Base-by-base conservation (phyloP, 2,329 filamentous ascomycete species). In the Fusarium sulawesiense region DNA sequence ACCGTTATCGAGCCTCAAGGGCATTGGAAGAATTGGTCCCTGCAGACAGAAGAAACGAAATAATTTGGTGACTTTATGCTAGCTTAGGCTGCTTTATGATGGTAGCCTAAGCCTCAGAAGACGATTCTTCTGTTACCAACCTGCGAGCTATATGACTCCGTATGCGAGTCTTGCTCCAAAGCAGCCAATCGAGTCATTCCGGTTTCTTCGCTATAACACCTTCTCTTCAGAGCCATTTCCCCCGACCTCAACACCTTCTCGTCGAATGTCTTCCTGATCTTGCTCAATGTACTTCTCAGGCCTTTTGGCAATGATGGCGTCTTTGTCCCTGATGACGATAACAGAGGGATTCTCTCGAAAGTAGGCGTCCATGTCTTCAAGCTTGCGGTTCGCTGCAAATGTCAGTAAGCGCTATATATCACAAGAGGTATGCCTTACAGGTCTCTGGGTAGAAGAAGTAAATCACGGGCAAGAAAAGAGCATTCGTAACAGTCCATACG, bases 401-500 rank as follows among this genome's bases (percentile, higher is more conserved):
- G 25, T 37, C 25, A 34, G 32, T 23, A 23, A 23, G 21, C 21
- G 21, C 21, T 23, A 10, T 6, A 18, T 5, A 7, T 2, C 4
- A 11, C 4, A 3, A 7, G 8, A 3, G 6, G 4, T n/a, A 13
- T 6, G 8, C 29, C 55, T 37, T 25, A 48, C 66, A 61, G 2
- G 84, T 86, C 64, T 86, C 84, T 0, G 83, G 83, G 56, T 85
- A 86, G 54, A 85, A 79, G 55, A 85, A 79, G 71, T 83, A 86
- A 13, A 83, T 83, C 42, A 84, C 77, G 0, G 83, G 84, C 7
- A 86, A 25, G 54, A 84, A 85, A 6, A 78, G 67, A 47, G 81
- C 79, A 72, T 83, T 85, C 58, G 86, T 81, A 16, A 84, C 79
- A 3, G 83, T 80, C 79, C 82, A 88, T 55, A 88, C 81, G 34